phyloP scores from a whole-genome alignment of 2,329 filamentous ascomycete genomes.

The Tolypocladium guangdongense region DNA sequence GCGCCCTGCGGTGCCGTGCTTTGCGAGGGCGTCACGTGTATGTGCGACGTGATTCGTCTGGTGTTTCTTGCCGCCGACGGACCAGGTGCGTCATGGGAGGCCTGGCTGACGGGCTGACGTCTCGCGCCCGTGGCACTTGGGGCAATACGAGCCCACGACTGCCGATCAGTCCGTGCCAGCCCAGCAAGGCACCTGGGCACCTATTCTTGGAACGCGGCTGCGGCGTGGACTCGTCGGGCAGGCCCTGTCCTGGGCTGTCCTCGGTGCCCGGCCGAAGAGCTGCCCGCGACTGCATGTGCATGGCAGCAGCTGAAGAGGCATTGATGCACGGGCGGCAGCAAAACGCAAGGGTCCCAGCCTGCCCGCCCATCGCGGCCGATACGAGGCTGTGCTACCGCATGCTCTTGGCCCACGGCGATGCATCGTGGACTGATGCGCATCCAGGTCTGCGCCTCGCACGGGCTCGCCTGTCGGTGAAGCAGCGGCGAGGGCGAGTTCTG shows the following conservation, averaged over 20 bases:
- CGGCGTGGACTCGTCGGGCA: too few relatives aligned
- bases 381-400: conserved; percentile 13
- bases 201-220: background rate
- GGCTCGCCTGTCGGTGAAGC: background rate
- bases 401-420: background rate
- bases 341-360: background rate
- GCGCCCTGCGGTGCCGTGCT: background rate
- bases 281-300: background rate
- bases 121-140: background rate
- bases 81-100: too few relatives aligned
- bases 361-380: background rate
- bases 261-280: background rate
- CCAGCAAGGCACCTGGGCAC: background rate
- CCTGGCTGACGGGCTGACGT: too few relatives aligned
- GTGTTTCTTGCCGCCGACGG: too few relatives aligned
- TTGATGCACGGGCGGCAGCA: background rate
- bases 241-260: too few relatives aligned
- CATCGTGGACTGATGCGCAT: background rate
- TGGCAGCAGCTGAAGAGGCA: background rate
- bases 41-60: background rate
- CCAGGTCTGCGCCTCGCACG: background rate
- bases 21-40: background rate
- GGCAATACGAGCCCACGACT: background rate
- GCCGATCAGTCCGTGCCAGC: background rate
- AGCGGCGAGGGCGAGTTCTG: background rate